phyloP scores from a whole-genome alignment of 257 asterid species.

The Scutellaria baicalensis region DNA sequence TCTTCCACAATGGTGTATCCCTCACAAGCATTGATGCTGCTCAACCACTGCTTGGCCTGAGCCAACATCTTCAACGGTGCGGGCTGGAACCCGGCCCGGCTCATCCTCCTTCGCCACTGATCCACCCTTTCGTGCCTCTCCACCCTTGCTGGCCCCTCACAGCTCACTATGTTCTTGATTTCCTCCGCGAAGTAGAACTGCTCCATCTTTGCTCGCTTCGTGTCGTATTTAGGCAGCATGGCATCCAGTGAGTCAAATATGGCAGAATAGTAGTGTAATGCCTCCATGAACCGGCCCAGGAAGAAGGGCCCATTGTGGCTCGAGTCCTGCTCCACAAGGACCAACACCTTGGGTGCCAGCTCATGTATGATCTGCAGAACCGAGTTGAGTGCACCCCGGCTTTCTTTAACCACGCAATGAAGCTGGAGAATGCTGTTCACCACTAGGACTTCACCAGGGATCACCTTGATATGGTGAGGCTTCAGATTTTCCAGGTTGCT shows the following conservation, averaged over 20 bases:
- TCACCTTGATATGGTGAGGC: constrained; percentile 35
- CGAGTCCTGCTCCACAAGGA: constrained; percentile 77
- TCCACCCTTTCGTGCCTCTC: constrained; percentile 85
- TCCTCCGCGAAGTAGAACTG: constrained; percentile 82
- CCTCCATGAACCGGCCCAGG: constrained; percentile 80
- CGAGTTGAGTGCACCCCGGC: constrained; percentile 69
- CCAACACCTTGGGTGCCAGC: constrained; percentile 55
- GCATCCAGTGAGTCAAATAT: constrained; percentile 75
- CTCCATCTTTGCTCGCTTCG: constrained; percentile 68
- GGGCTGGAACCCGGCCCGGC: constrained; percentile 75
- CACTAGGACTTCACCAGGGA: constrained; percentile 47
- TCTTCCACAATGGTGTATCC: constrained; percentile 74
- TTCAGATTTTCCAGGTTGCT: constrained; percentile 53
- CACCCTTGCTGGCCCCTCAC: constrained; percentile 77
- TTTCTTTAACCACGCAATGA: constrained; percentile 80
- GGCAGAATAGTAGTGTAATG: constrained; percentile 70
- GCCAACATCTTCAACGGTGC: constrained; percentile 52
- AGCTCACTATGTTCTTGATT: constrained; percentile 79
- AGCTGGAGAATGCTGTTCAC: constrained; percentile 69
- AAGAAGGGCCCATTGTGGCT: constrained; percentile 86
- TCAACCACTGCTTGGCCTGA: constrained; percentile 67
- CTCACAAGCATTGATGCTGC: constrained; percentile 38
- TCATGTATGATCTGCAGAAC: constrained; percentile 51
- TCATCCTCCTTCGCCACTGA: constrained; percentile 88
- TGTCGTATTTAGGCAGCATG: constrained; percentile 68